A percentile compares a stretch with the other conserved stretches of the same genome.
These are phyloP conservation scores for Quercus alba DNA, from an alignment of 306 rosid species.

Conservation along the genomic window DNA sequence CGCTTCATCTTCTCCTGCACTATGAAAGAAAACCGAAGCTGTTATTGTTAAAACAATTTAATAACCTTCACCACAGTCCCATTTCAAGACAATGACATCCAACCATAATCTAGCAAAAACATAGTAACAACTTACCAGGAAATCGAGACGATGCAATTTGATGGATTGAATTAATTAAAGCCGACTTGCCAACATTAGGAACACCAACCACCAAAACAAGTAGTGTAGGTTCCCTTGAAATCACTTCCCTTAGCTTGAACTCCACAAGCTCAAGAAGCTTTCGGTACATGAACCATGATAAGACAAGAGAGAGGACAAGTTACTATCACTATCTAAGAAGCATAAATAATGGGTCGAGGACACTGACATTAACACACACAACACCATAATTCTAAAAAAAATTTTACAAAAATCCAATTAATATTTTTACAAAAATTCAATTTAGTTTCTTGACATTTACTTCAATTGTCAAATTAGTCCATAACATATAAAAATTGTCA, in stretches of 20 bases:
- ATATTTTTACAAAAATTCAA: no score
- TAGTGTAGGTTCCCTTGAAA: constrained; percentile 75
- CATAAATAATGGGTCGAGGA: no score
- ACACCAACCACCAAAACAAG: constrained; percentile 96
- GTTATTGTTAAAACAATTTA: constrained; percentile 9
- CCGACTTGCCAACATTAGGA: constrained; percentile 93
- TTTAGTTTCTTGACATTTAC: no score
- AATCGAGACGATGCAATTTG: constrained; percentile 68
- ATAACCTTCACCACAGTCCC: neutral
- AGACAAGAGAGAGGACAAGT: no score
- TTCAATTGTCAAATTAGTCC: no score
- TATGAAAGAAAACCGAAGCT: constrained; percentile 31
- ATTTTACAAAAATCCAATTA: no score
- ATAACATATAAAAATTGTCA: no score
- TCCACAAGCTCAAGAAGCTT: constrained; percentile 83
- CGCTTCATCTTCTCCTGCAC: constrained; percentile 85
- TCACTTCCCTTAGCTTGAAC: constrained; percentile 74
- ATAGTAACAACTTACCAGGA: constrained; percentile 46
- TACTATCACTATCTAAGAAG: no score
- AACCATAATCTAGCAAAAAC: neutral
- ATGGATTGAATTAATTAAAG: constrained; percentile 81
- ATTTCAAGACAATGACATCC: neutral
- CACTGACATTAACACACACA: no score
- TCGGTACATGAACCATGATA: neutral
- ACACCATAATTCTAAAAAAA: no score